These are phyloP conservation scores for Microcera coccophila DNA, from an alignment of 2,329 filamentous ascomycete species.

Conservation along the genomic window DNA sequence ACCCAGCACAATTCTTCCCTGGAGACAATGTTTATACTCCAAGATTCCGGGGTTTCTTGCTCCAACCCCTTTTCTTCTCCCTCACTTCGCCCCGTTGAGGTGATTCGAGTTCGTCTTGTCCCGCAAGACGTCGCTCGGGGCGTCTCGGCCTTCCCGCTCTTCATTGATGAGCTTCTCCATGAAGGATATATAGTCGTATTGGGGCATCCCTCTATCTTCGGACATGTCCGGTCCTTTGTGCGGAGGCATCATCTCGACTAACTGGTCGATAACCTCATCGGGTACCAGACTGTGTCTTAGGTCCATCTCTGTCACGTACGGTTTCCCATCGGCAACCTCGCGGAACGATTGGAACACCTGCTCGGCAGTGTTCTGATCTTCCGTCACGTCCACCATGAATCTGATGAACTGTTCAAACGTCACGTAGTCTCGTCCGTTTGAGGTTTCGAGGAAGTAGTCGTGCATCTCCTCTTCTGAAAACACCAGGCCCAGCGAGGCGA, in stretches of 20 bases:
- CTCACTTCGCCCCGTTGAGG: conserved; percentile 32
- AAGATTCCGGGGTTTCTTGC: background rate
- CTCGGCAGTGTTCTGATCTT: conserved; percentile 97
- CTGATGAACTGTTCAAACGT: conserved; percentile 98
- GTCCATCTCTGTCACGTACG: conserved; percentile 97
- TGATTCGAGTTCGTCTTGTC: conserved; percentile 33
- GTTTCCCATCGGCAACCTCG: conserved; percentile 96
- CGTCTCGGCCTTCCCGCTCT: conserved; percentile 30
- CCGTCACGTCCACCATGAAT: conserved; percentile 98
- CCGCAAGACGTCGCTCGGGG: conserved; percentile 30
- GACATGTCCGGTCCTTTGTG: conserved; percentile 83
- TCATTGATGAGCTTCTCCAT: conserved; percentile 79
- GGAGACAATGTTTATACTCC: background rate
- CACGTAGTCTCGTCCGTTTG: conserved; percentile 71
- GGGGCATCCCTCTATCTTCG: conserved; percentile 76
- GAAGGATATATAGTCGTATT: conserved; percentile 95
- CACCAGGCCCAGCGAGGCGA: conserved; percentile 91
- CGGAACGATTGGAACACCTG: conserved; percentile 98
- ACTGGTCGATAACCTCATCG: conserved; percentile 92
- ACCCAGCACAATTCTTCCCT: background rate
- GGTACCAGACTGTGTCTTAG: conserved; percentile 91
- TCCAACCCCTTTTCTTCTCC: background rate
- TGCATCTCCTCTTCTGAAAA: conserved; percentile 99
- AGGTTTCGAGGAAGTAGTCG: conserved; percentile 86
- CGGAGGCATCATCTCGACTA: conserved; percentile 78